phyloP scores from a whole-genome alignment of 148 eudicot species.

The Nepenthes gracilis region DNA sequence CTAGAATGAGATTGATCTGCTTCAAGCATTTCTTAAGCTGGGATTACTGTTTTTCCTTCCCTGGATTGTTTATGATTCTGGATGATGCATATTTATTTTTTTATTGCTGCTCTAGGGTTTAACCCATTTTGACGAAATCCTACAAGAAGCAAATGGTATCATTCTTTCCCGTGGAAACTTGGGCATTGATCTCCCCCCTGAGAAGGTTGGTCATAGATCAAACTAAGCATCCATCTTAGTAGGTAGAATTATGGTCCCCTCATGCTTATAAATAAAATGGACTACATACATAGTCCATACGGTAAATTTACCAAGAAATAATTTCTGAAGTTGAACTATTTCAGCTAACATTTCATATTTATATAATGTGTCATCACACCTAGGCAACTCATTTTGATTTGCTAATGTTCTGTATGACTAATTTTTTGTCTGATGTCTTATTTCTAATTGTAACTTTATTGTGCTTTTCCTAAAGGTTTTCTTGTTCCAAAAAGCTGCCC shows the following conservation, averaged over 20 bases:
- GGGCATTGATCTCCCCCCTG: slow-evolving; percentile 97
- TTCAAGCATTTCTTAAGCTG: too few relatives aligned
- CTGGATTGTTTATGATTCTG: not conserved
- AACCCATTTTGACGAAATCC: slow-evolving; percentile 86
- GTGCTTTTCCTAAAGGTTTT: slow-evolving; percentile 47
- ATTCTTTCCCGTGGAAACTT: slow-evolving; percentile 98
- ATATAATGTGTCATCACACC: too few relatives aligned
- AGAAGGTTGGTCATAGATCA: slow-evolving; percentile 46
- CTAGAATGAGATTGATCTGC: too few relatives aligned
- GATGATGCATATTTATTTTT: not conserved
- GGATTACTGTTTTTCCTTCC: too few relatives aligned
- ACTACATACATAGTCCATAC: not conserved
- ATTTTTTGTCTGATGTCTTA: not conserved
- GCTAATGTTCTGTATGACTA: not conserved
- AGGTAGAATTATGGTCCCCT: too few relatives aligned
- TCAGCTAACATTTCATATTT: too few relatives aligned
- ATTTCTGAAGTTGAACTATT: too few relatives aligned
- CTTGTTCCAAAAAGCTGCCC: slow-evolving; percentile 91
- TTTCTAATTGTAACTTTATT: not conserved
- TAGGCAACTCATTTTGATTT: not conserved
- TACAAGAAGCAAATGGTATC: slow-evolving; percentile 93
- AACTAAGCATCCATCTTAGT: not conserved
- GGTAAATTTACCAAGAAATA: too few relatives aligned
- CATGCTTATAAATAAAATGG: not conserved
- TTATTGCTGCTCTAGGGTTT: slow-evolving; percentile 39